A percentile compares a stretch with the other conserved stretches of the same genome.
These are phyloP conservation scores for Stylosanthes scabra DNA, from an alignment of 331 rosid species.

Conservation along the genomic window DNA sequence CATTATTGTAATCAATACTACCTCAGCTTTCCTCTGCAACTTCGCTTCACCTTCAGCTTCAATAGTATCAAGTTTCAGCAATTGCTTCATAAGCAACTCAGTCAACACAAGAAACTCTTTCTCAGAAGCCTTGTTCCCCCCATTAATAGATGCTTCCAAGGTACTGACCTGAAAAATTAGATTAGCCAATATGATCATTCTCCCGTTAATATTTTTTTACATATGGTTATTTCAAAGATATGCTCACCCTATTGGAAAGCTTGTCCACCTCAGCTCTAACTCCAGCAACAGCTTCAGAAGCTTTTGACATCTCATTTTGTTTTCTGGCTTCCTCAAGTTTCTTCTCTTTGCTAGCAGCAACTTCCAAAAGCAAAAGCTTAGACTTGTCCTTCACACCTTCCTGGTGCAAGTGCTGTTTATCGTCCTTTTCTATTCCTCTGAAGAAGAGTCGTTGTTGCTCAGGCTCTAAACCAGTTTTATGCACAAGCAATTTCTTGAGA, in stretches of 20 bases:
- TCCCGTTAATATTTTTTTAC: conserved; percentile 22
- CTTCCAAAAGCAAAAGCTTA: conserved; percentile 64
- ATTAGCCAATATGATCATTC: conserved; percentile 25
- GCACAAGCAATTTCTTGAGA: conserved; percentile 59
- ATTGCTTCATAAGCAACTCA: conserved; percentile 89
- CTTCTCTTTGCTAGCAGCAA: conserved; percentile 55
- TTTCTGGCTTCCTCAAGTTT: conserved; percentile 54
- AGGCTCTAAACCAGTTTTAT: conserved; percentile 69
- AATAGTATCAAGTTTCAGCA: conserved; percentile 84
- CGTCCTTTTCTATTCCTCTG: conserved; percentile 83
- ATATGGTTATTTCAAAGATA: not conserved
- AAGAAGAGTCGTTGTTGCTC: conserved; percentile 74
- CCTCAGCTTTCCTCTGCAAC: conserved; percentile 92
- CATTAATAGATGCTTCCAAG: conserved; percentile 65
- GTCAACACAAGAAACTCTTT: conserved; percentile 69
- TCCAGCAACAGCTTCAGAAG: conserved; percentile 65
- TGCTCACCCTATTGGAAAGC: conserved; percentile 72
- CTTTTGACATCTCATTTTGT: conserved; percentile 54
- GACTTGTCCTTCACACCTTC: conserved; percentile 85
- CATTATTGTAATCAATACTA: conserved; percentile 34
- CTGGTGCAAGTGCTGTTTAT: conserved; percentile 66
- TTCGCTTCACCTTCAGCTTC: conserved; percentile 89
- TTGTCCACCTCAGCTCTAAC: conserved; percentile 81
- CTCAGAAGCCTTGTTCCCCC: conserved; percentile 68
- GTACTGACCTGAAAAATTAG: conserved; percentile 59